Conservation (phyloP, 2,329 filamentous ascomycete species). For the Fusarium redolens region DNA sequence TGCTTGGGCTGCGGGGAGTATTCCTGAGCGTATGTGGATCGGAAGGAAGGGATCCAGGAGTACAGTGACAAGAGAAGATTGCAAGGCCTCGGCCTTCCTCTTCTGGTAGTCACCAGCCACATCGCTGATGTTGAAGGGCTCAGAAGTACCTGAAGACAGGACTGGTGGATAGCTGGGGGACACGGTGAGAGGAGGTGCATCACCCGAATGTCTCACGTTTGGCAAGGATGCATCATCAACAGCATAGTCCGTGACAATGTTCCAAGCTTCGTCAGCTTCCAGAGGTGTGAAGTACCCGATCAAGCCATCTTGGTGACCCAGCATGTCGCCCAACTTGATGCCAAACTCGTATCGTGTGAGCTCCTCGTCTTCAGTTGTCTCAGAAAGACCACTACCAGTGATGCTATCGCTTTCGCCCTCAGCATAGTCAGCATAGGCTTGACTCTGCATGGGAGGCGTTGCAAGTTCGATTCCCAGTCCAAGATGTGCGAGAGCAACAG, state of each 20-base stretch:
- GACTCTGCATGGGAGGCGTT: background rate
- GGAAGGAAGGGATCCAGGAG: background rate
- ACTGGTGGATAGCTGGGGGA: background rate
- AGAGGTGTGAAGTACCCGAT: background rate
- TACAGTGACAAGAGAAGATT: background rate
- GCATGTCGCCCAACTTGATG: background rate
- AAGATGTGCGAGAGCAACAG: background rate
- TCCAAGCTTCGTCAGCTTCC: background rate
- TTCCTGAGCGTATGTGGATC: background rate
- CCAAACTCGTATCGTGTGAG: background rate
- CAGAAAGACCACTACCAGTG: too few species aligned
- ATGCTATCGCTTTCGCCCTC: background rate
- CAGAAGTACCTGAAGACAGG: background rate
- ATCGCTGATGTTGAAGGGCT: background rate
- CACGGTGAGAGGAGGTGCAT: background rate
- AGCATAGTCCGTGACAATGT: background rate
- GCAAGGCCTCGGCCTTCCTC: background rate
- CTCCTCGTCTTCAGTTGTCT: background rate
- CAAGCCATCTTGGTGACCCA: background rate
- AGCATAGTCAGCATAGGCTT: background rate
- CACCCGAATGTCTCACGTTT: background rate
- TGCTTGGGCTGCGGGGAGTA: background rate
- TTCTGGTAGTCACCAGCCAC: background rate
- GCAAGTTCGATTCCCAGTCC: background rate
- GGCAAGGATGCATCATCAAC: background rate